phyloP scores from a whole-genome alignment of 306 rosid genomes.

The Castanea mollissima region DNA sequence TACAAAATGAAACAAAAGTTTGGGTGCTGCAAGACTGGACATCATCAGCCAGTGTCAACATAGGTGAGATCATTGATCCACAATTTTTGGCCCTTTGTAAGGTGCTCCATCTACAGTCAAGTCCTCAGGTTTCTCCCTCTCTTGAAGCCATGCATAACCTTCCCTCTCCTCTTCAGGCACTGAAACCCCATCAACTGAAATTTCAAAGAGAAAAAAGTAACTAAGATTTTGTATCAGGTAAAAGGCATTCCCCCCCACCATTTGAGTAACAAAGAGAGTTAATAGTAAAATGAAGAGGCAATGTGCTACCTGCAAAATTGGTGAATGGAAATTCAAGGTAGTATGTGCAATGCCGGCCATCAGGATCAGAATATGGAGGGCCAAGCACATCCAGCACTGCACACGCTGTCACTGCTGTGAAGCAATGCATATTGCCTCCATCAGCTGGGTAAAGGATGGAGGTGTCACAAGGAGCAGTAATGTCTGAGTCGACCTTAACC shows the following conservation, averaged over 20 bases:
- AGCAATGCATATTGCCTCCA: constrained; percentile 94
- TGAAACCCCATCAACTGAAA: constrained; percentile 55
- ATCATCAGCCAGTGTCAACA: neutral
- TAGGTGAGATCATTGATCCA: constrained; percentile 34
- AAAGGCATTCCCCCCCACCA: neutral
- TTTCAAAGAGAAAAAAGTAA: neutral
- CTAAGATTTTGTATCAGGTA: neutral
- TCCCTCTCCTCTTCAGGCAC: constrained; percentile 60
- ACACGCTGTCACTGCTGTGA: constrained; percentile 93
- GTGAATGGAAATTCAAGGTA: constrained; percentile 57
- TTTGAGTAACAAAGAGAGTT: neutral
- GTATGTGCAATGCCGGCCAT: constrained; percentile 87
- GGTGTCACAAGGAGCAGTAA: constrained; percentile 70
- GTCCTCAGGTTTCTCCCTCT: constrained; percentile 66
- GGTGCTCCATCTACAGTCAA: constrained; percentile 51
- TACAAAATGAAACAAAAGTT: constrained; percentile 7
- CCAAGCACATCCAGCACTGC: constrained; percentile 96
- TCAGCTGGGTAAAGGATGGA: constrained; percentile 84
- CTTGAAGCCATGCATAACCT: constrained; percentile 77
- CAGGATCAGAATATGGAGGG: constrained; percentile 80
- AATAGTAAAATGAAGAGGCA: neutral
- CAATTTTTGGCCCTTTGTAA: constrained; percentile 75
- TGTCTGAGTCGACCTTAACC: constrained; percentile 68
- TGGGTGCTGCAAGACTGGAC: constrained; percentile 21
- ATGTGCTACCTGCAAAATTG: constrained; percentile 54